Evolutionary conservation across 2,329 filamentous ascomycete species (phyloP).

Genomic region (Bipolaris sorokiniana): DNA sequence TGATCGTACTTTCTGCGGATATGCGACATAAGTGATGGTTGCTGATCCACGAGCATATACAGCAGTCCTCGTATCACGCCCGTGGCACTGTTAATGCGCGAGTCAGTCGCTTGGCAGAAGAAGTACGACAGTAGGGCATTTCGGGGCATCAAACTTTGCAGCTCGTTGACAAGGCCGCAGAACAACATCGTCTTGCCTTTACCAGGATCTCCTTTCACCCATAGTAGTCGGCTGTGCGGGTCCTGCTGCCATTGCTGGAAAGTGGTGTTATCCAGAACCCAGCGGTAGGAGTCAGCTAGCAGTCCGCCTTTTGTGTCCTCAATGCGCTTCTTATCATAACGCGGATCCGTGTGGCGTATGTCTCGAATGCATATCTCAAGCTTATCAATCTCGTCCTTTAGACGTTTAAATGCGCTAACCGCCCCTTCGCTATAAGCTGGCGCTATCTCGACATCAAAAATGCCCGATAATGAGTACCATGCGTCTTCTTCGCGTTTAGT

Average conservation of each 20-base stretch:
- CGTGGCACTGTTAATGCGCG: too few species aligned
- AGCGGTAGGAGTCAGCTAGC: conserved; percentile 10
- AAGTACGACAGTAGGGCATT: conserved; percentile 31
- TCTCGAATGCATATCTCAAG: not conserved
- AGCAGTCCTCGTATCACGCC: conserved; percentile 54
- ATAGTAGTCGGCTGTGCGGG: not conserved
- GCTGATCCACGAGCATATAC: conserved; percentile 47
- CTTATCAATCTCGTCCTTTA: not conserved
- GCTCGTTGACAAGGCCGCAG: not conserved
- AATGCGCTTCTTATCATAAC: conserved; percentile 3
- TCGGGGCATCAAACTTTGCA: not conserved
- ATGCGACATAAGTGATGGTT: conserved; percentile 36
- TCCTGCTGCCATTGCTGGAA: conserved; percentile 8
- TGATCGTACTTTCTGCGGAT: conserved; percentile 37
- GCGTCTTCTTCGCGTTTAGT: not conserved
- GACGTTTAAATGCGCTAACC: not conserved
- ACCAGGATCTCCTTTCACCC: not conserved
- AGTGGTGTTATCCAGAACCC: conserved; percentile 6
- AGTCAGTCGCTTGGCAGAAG: conserved; percentile 38
- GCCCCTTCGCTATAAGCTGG: not conserved
- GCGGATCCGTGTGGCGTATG: conserved; percentile 13
- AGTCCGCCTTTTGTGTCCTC: too few species aligned
- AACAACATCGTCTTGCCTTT: not conserved
- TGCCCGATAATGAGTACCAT: conserved; percentile 1
- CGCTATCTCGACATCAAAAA: not conserved